Conservation (phyloP, 805 yeast species). For the Peterozyma toletana region DNA sequence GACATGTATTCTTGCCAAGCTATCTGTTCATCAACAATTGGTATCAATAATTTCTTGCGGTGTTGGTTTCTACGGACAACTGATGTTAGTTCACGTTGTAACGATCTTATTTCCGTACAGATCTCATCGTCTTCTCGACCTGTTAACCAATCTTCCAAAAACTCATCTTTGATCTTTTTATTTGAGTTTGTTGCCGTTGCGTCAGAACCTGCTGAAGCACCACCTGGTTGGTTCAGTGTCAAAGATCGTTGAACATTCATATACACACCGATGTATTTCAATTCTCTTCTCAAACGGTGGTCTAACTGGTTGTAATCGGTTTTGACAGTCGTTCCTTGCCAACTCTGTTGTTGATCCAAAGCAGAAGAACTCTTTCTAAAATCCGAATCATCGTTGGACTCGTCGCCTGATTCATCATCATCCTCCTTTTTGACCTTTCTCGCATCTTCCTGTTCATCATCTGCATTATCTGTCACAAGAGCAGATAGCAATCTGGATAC, state of each 20-base stretch:
- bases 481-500: conserved; percentile 82
- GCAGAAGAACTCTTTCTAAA: conserved; percentile 14
- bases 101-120: conserved; percentile 67
- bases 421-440: conserved; percentile 12
- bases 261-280: conserved; percentile 85
- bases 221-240: conserved; percentile 23
- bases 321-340: conserved; percentile 36
- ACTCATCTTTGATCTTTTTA: conserved; percentile 13
- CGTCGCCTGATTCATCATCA: conserved; percentile 16
- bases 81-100: conserved; percentile 62
- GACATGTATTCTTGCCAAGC: conserved; percentile 94
- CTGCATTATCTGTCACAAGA: conserved; percentile 41
- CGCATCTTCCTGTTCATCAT: conserved; percentile 7
- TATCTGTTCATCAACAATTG: conserved; percentile 76
- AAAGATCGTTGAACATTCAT: conserved; percentile 46
- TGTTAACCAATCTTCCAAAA: conserved; percentile 64
- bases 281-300: conserved; percentile 79
- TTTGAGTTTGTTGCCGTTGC: conserved; percentile 12
- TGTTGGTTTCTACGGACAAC: conserved; percentile 58
- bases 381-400: conserved; percentile 5
- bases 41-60: conserved; percentile 58
- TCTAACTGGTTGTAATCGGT: conserved; percentile 78
- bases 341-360: conserved; percentile 35
- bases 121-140: conserved; percentile 92
- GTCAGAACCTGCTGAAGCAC: conserved; percentile 2